Evolutionary conservation across 768 basidiomycete genomes (phyloP), one percentile per base, ranked within the genome.

Genomic region (Psilocybe tampanensis): DNA sequence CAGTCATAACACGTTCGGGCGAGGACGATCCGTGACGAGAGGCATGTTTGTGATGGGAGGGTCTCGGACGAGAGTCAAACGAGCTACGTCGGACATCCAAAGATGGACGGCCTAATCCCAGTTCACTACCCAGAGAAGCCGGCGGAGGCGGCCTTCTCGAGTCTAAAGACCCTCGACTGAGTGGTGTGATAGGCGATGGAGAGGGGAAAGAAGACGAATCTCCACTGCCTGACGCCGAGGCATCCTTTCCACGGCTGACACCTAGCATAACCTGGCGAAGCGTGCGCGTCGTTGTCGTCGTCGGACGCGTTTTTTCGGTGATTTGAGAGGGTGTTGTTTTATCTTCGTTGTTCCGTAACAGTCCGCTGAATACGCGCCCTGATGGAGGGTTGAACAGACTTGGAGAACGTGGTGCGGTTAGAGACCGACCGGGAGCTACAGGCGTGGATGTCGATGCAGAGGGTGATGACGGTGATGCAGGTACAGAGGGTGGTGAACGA

Each of bases 191-290:
- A 2, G 17, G 21, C 8, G 18, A 32, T 23, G 51, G 47, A 44
- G 59, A 32, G 11, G 51, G 47, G 45, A 57, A 32, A 6, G 47
- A 50, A 1, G 52, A 44, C 8, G 39, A 47, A 13, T 55, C 53
- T 17, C 19, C 34, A n/a, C 43, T 58, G 4, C 39, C 45, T 3
- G 49, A 34, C 17, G 17, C 34, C 4, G 49, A 51, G 23, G 22
- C 11, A 4, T 29, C 26, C 2, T 22, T 43, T 2, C 44, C 42
- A 17, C 54, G 33, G 19, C 43, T 43, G 15, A n/a, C 36, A 36
- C 68, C 66, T 4, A 66, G 61, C 44, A 68, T 67, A 44, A 66
- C 65, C 32, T 67, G 64, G 18, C 68, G 58, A 11, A 69, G 58
- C 1, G 66, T 64, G 3, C 68, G 60, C 3, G 58, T 54, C 1